These are phyloP conservation scores for Phaeosphaeriaceae sp. DNA, from an alignment of 2,329 filamentous ascomycete genomes.

Conservation along the genomic window DNA sequence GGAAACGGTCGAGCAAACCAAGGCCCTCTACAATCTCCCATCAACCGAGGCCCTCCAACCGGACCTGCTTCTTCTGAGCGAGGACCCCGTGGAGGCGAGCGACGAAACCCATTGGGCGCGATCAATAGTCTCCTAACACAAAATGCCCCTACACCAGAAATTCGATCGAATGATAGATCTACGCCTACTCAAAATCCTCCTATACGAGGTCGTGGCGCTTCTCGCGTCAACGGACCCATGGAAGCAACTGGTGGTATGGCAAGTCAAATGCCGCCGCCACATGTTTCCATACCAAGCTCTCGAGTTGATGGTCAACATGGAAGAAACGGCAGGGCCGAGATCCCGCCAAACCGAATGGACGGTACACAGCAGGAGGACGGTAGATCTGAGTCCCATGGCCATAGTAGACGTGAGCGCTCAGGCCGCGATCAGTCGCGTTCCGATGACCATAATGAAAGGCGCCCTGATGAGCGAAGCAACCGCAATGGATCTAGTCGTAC, in stretches of 20 bases:
- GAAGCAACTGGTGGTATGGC: conserved; percentile 22
- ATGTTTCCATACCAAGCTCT: conserved; percentile 29
- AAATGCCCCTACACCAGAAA: conserved; percentile 28
- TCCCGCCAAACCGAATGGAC: conserved; percentile 23
- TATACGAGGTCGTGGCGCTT: conserved; percentile 42
- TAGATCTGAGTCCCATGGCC: conserved; percentile 36
- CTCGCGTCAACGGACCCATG: conserved; percentile 30
- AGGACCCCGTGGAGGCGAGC: conserved; percentile 27
- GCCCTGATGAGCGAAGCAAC: conserved; percentile 33
- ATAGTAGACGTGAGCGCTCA: conserved; percentile 37
- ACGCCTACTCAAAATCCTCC: conserved; percentile 21
- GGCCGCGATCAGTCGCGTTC: conserved; percentile 33
- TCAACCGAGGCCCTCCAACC: conserved; percentile 40
- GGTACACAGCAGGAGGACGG: conserved; percentile 28
- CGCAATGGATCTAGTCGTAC: conserved; percentile 25
- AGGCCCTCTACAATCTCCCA: conserved; percentile 33
- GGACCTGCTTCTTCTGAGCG: conserved; percentile 42
- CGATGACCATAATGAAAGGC: conserved; percentile 31
- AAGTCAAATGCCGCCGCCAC: conserved; percentile 32
- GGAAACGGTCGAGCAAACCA: conserved; percentile 33
- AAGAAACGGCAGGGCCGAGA: conserved; percentile 28
- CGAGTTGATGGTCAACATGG: conserved; percentile 30
- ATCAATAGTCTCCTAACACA: conserved; percentile 42
- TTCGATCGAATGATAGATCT: conserved; percentile 19
- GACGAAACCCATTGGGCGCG: conserved; percentile 28